Conservation (phyloP, 2,329 filamentous ascomycete genomes). For the Byssothecium circinans region DNA sequence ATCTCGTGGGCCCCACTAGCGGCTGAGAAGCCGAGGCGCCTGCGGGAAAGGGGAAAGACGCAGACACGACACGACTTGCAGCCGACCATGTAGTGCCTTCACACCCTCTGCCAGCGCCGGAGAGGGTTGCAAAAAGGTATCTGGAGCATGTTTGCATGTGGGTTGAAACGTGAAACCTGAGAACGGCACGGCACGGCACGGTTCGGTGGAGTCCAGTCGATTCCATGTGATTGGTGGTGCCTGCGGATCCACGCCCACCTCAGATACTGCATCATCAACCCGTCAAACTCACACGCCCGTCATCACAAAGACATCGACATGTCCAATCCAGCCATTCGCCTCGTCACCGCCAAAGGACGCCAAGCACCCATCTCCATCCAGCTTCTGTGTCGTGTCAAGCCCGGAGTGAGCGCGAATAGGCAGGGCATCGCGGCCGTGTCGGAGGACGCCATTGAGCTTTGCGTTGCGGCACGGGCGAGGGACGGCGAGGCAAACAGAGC, state of each 20-base stretch:
- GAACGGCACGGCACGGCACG: too few species aligned
- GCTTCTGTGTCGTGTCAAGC: constrained; percentile 68
- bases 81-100: neutral
- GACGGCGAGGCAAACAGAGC: constrained; percentile 72
- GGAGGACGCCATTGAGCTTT: constrained; percentile 62
- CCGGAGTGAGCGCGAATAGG: constrained; percentile 62
- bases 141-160: too few species aligned
- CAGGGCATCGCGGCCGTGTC: constrained; percentile 63
- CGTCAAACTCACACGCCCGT: constrained; percentile 15
- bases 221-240: too few species aligned
- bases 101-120: too few species aligned
- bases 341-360: constrained; percentile 26
- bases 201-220: too few species aligned
- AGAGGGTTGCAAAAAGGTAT: too few species aligned
- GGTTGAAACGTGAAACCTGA: too few species aligned
- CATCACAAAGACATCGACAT: constrained; percentile 11
- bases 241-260: constrained; percentile 3
- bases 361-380: constrained; percentile 48
- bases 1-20: constrained; percentile 32
- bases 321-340: constrained; percentile 29
- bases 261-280: neutral
- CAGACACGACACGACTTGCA: too few species aligned
- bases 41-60: constrained; percentile 4
- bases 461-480: constrained; percentile 65
- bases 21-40: neutral